Base-by-base conservation (phyloP, 2,329 filamentous ascomycete species). In the Sporothrix luriei region DNA sequence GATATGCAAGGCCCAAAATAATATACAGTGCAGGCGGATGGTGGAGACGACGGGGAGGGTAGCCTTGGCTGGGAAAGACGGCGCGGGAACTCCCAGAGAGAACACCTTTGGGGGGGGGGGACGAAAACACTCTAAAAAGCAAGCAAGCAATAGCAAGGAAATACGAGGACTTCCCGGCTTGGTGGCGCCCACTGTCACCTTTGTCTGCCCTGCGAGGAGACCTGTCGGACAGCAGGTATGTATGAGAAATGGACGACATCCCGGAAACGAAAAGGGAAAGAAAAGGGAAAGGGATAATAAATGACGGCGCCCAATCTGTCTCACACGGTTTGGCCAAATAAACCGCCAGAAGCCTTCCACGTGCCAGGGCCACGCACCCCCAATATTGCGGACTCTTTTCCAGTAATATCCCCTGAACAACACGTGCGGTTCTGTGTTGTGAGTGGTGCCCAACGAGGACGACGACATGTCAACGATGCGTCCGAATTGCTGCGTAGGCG, bases 321-420 rank as follows among this genome's bases (percentile, higher is more conserved):
- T 33, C 33, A 33, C 29, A 29, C 33, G 33, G 7, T 33, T 33
- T 68, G 40, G 66, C 54, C 66, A 68, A 59, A 68, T 51, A 61
- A 48, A 33, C 54, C 66, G 66, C 40, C 66, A 16, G 66, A 40
- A 59, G 66, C 51, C 43, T 68, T 68, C 54, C 66, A 68, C 66
- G 66, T 68, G 66, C 66, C 10, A 49, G 16, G 26, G 24, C 5
- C 48, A 52, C 19, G 19, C 40, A 13, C 13, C 6, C 14, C 40
- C 14, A 16, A 16, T 16, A 43, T 62, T 10, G 52, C 24, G 26
- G 52, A 4, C 10, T 54, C 10, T 54, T 54, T 65, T 29, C 14
- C 46, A 33, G 62, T 38, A 49, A 65, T 24, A 29, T 52, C 29
- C 62, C 26, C 64, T 10, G 21, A 16, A 11, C 26, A 66, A 54